These are phyloP conservation scores for Allium fistulosum DNA, from an alignment of 106 monocot species.

Conservation along the genomic window DNA sequence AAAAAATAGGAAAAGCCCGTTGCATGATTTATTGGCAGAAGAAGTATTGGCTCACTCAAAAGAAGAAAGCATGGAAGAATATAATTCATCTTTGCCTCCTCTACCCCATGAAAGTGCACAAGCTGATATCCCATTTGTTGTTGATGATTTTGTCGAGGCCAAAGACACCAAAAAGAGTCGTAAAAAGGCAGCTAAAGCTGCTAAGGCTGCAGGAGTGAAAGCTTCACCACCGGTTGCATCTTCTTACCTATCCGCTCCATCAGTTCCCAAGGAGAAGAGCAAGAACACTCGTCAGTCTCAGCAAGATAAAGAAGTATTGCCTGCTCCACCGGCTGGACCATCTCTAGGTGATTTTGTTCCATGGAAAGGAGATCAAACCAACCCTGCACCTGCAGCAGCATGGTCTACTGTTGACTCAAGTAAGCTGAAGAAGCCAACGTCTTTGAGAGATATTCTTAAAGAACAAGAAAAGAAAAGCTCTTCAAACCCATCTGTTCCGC, in stretches of 20 bases:
- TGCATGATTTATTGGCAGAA: constrained; percentile 80
- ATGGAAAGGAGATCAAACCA: constrained; percentile 77
- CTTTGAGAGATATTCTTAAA: constrained; percentile 73
- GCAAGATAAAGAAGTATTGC: constrained; percentile 46
- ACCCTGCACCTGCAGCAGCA: constrained; percentile 38
- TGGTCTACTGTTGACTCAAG: constrained; percentile 58
- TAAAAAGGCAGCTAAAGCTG: constrained; percentile 67
- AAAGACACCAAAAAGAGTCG: constrained; percentile 78
- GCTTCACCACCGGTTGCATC: constrained; percentile 38
- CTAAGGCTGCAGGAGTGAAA: constrained; percentile 53
- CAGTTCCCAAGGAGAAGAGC: constrained; percentile 25
- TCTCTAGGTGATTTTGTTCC: constrained; percentile 88
- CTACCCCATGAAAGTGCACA: constrained; percentile 6
- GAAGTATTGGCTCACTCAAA: constrained; percentile 57
- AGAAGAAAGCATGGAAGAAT: constrained; percentile 23
- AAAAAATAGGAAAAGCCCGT: constrained; percentile 49
- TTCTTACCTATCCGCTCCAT: constrained; percentile 26
- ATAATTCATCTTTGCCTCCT: constrained; percentile 10
- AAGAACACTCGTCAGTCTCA: constrained; percentile 35
- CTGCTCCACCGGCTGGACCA: constrained; percentile 62
- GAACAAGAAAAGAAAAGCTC: constrained; percentile 67
- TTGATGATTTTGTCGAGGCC: constrained; percentile 87
- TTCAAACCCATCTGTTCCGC: constrained; percentile 8
- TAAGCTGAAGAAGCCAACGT: constrained; percentile 51
- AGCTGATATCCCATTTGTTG: constrained; percentile 11